Base-by-base conservation (phyloP, 2,329 filamentous ascomycete species). In the Diaporthe aspalathi region DNA sequence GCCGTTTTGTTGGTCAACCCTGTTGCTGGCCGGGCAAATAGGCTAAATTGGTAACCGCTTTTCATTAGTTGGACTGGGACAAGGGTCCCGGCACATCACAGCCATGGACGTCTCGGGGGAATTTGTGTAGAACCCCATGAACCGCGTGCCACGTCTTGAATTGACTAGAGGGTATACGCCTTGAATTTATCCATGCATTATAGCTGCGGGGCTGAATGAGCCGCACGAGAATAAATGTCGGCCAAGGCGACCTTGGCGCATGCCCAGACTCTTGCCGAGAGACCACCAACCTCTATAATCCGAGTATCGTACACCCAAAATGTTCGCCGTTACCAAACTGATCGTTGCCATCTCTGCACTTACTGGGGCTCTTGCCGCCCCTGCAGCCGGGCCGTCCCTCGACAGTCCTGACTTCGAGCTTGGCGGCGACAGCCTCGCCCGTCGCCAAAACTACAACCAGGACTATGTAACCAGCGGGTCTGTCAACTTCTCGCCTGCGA, bases 401-500 rank as follows among this genome's bases (percentile, higher is more conserved):
- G 77, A 77, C 32, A 32, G 57, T 8, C 78, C 78, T 20, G 75
- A 79, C 70, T 79, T 79, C 43, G 66, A 75, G 72, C 66, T 80
- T 29, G 76, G 77, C 8, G 68, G 73, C 6, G 45, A 74, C 22
- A 75, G 74, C 56, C 75, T 80, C 24, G 76, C 74, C 27, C 76
- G 75, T 40, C 77, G 79, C 40, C 77, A 79, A 65, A 77, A 80
- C 70, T 84, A 85, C 63, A 81, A 77, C 73, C 85, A 85, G 73
- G 81, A 79, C 74, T 85, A 85, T 74, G 81, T 80, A 52, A 78
- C 78, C 12, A 76, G 76, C 22, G 84, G 84, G 24, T 78, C 77
- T 50, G 78, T 80, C 75, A 76, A 79, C 72, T 80, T 77, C 73
- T 70, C 68, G 1, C 76, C 78, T 1, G 54, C 29, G 40, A 74